Conservation (phyloP, 352 stramenopile species). For the Phytopythium litorale region DNA sequence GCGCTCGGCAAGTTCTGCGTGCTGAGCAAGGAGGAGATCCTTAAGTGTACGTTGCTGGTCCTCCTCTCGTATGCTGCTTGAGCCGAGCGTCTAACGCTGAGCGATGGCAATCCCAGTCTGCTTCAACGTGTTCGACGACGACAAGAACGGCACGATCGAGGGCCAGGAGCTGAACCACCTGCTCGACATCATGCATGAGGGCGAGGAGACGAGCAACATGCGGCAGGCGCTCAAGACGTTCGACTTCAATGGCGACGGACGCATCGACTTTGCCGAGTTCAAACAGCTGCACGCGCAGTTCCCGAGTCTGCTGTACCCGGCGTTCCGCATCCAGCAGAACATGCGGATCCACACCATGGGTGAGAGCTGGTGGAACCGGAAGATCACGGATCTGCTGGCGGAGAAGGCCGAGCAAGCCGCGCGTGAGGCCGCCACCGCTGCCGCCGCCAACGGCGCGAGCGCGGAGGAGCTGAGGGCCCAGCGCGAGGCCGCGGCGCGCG, state of each 20-base stretch:
- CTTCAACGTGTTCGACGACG: slow-evolving; percentile 72
- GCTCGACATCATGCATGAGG: slow-evolving; percentile 63
- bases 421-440: slow-evolving; percentile 18
- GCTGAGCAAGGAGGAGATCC: slow-evolving; percentile 66
- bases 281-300: slow-evolving; percentile 58
- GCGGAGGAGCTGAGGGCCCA: slow-evolving; percentile 27
- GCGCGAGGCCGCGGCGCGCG: slow-evolving; percentile 18
- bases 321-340: slow-evolving; percentile 72
- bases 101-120: slow-evolving; percentile 36
- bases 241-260: slow-evolving; percentile 67
- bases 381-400: slow-evolving; percentile 43
- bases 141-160: slow-evolving; percentile 74
- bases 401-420: slow-evolving; percentile 43
- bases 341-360: slow-evolving; percentile 66
- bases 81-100: neutral
- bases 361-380: slow-evolving; percentile 59
- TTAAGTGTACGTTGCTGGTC: slow-evolving; percentile 43
- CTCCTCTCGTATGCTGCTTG: neutral
- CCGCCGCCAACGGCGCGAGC: slow-evolving; percentile 25
- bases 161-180: slow-evolving; percentile 54
- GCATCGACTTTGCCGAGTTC: slow-evolving; percentile 74
- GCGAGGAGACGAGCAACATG: slow-evolving; percentile 68
- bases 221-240: slow-evolving; percentile 55
- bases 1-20: slow-evolving; percentile 74
- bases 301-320: slow-evolving; percentile 59